Evolutionary conservation across 202 grass and related monocot species (phyloP).

Genomic region (Setaria italica): DNA sequence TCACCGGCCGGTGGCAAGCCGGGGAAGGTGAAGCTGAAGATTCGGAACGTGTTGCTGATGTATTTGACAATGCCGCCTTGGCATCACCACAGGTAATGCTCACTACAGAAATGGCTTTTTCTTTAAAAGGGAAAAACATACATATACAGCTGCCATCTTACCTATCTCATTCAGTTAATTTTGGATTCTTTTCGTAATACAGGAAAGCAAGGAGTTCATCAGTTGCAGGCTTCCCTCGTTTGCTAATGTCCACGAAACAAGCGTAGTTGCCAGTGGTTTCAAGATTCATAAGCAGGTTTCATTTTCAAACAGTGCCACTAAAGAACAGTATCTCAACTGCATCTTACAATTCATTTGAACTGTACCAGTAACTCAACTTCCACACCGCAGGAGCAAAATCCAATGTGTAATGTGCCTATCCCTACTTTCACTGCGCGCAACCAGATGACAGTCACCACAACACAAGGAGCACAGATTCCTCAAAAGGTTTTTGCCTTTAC

Average conservation of each 20-base stretch:
- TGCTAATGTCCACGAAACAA: conserved; percentile 31
- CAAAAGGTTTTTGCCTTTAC: conserved; percentile 50
- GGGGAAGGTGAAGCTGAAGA: conserved; percentile 91
- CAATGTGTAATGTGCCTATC: conserved; percentile 42
- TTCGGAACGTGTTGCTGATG: conserved; percentile 59
- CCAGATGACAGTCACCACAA: conserved; percentile 44
- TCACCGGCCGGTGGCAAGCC: conserved; percentile 53
- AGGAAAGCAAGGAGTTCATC: conserved; percentile 59
- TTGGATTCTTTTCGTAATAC: conserved; percentile 41
- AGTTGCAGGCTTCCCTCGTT: conserved; percentile 52
- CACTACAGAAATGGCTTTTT: background rate
- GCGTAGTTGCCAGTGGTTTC: conserved; percentile 45
- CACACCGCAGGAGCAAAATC: conserved; percentile 62
- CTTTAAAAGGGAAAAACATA: background rate
- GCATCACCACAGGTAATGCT: conserved; percentile 54
- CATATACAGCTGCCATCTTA: background rate
- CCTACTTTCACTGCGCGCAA: conserved; percentile 47
- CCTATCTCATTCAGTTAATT: conserved; percentile 14
- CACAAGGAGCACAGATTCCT: conserved; percentile 36
- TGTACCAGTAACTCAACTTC: conserved; percentile 27
- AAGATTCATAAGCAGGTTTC: conserved; percentile 56
- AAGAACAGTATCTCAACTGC: background rate
- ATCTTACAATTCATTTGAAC: conserved; percentile 31
- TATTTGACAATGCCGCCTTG: conserved; percentile 45
- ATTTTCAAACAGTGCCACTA: conserved; percentile 23